phyloP scores from a whole-genome alignment of 441 rosid species.

The Aleurites moluccanus region DNA sequence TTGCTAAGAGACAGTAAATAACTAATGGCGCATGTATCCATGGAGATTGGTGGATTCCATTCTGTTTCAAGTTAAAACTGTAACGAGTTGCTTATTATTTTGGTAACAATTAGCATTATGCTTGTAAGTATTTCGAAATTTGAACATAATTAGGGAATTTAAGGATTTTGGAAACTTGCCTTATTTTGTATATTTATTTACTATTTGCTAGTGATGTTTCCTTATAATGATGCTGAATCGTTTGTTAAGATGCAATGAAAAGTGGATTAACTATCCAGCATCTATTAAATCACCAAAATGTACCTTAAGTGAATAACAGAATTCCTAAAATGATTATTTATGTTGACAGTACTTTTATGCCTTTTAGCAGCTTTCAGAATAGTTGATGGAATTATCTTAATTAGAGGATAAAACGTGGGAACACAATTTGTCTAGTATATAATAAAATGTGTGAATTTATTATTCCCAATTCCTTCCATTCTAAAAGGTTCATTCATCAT shows the following conservation, averaged over 20 bases:
- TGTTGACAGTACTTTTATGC: neutral
- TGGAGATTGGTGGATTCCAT: conserved; percentile 6
- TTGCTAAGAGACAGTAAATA: neutral
- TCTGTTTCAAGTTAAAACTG: neutral
- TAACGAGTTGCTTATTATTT: conserved; percentile 2
- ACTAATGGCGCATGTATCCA: neutral
- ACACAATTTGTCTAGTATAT: neutral
- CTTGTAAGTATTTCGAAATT: neutral
- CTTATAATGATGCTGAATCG: neutral
- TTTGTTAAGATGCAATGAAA: no score
- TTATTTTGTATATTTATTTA: neutral
- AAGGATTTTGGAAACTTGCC: neutral
- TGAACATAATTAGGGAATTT: neutral
- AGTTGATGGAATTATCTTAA: neutral
- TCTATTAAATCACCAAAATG: neutral
- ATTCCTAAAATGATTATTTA: neutral
- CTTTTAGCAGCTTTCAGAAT: neutral
- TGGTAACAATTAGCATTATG: neutral
- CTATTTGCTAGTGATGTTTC: neutral
- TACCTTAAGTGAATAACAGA: neutral
- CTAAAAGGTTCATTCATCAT: neutral
- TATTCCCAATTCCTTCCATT: neutral
- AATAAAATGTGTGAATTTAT: neutral
- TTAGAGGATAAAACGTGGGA: neutral
- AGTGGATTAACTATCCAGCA: no score